Base-by-base conservation (phyloP, 768 basidiomycete species). In the Rhodosporidiobolus odoratus region DNA sequence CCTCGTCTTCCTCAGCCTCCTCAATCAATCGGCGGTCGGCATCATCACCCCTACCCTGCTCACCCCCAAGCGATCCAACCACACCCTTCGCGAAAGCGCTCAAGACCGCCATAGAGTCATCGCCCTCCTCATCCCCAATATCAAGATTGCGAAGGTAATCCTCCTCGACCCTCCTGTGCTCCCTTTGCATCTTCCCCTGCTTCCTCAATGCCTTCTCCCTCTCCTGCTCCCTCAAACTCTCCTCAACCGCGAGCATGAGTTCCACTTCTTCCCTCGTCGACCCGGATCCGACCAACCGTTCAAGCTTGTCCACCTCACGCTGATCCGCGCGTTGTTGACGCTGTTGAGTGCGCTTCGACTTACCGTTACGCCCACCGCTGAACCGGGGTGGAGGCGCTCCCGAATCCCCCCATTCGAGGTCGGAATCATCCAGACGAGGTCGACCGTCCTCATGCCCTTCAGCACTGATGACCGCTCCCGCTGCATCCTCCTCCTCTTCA, bases 341-440 rank as follows among this genome's bases (percentile, higher is more conserved):
- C 52, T 58, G 65, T 19, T 16, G 23, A 25, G 58, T 25, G 5
- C 38, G 37, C 27, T 60, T 64, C n/a, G 9, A 53, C 35, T 43
- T 66, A 32, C 54, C 65, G 23, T 45, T 9, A 37, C 21, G 59
- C 4, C 45, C 45, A 41, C 47, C 21, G 21, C 23, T 17, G n/a
- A n/a, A 45, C 13, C 13, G 25, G 1, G 64, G 35, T 0, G 62
- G 65, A 27, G 70, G 73, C 25, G 56, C 34, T 10, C 41, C 62
- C 1, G n/a, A 37, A 4, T 57, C 40, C 3, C 73, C 73, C 73
- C 73, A 74, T 6, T 74, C 73, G 54, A 74, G 52, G 56, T 74
- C 73, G 16, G 68, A 70, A 40, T 74, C 73, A 34, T 47, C 66
- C 3, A 52, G 9, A 15, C 73, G 43, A 27, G 73, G 65, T 53